Evolutionary conservation across 2,329 filamentous ascomycete species (phyloP).

Genomic region (Diaporthe sp.): DNA sequence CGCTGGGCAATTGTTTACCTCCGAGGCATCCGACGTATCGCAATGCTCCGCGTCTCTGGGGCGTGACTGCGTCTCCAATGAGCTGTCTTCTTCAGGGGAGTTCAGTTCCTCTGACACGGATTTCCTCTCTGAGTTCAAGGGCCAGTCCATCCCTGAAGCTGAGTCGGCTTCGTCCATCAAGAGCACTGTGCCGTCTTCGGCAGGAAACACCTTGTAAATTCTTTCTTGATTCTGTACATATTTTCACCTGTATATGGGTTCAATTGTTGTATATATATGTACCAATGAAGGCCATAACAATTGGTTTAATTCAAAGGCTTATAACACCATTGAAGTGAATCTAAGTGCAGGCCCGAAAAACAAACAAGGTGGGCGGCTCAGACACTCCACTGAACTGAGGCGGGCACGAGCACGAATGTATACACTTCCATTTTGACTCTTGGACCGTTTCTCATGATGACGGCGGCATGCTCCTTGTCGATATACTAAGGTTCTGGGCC

Average conservation of each 20-base stretch:
- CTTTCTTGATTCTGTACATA: background rate
- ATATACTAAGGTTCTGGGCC: background rate
- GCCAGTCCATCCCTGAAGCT: background rate
- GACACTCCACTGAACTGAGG: background rate
- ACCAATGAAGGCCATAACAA: background rate
- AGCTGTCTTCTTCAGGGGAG: background rate
- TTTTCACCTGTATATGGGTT: background rate
- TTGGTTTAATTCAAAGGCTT: too few relatives aligned
- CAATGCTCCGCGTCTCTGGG: conserved; percentile 15
- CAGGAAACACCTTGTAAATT: conserved; percentile 16
- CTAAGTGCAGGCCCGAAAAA: background rate
- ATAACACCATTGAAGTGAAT: background rate
- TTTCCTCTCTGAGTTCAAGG: background rate
- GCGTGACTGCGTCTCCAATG: conserved; percentile 18
- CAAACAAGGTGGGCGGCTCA: background rate
- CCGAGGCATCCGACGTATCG: background rate
- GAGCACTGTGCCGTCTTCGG: background rate
- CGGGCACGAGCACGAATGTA: too few relatives aligned
- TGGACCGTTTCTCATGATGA: background rate
- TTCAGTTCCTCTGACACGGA: background rate
- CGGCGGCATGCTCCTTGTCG: background rate
- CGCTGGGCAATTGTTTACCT: conserved; percentile 40
- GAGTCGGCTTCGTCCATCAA: background rate
- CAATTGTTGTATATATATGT: rapidly evolving
- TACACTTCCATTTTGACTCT: background rate